Conservation (phyloP, 305 asterid genomes). For the Solanum hybrid region DNA sequence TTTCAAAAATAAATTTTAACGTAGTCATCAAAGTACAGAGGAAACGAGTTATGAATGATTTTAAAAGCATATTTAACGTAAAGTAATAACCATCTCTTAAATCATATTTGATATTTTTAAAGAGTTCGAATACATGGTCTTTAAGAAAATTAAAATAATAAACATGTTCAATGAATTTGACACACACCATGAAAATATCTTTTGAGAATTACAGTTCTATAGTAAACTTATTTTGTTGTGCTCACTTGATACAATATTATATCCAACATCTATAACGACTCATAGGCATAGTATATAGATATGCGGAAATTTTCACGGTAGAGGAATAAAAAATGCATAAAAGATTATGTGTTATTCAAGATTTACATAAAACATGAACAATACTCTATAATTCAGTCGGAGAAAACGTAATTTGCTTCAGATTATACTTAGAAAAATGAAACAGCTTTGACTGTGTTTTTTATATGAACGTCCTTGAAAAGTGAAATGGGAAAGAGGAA, state of each 20-base stretch:
- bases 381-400: not conserved
- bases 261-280: not conserved
- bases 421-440: not conserved
- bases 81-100: not conserved
- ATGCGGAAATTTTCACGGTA: not conserved
- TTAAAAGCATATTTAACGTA: not conserved
- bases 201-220: not conserved
- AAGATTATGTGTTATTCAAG: not conserved
- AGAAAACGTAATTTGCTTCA: not conserved
- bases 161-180: not conserved
- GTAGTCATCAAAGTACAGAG: not conserved
- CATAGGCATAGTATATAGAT: not conserved
- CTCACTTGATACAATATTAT: not conserved
- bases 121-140: too few relatives aligned
- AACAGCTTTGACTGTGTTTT: not conserved
- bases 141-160: not conserved
- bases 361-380: not conserved
- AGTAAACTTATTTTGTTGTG: not conserved
- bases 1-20: not conserved
- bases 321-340: not conserved
- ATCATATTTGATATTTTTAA: too few relatives aligned
- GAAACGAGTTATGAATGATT: not conserved
- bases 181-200: not conserved
- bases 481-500: too few relatives aligned
- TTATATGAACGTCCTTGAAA: too few relatives aligned